Percentiles rank a stretch among this genome's conserved stretches.
phyloP scores from a whole-genome alignment of 768 basidiomycete species.

The Dentipellis sp. region DNA sequence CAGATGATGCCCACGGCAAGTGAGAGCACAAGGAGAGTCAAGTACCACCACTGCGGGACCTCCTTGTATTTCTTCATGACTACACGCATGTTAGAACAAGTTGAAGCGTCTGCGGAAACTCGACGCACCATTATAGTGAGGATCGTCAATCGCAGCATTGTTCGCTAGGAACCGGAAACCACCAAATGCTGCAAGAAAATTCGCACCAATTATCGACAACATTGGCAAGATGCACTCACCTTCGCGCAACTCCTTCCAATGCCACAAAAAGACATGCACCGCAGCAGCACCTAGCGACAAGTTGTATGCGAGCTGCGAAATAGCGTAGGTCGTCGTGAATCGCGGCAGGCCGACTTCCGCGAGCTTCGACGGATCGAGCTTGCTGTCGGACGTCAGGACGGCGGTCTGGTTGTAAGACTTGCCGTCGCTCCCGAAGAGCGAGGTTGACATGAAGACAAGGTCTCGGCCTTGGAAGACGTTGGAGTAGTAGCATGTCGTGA shows the following conservation, averaged over 20 bases:
- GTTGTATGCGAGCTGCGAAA: constrained; percentile 42
- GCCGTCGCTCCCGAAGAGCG: constrained; percentile 30
- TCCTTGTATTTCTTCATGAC: constrained; percentile 44
- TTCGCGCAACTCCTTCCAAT: constrained; percentile 38
- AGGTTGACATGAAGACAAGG: constrained; percentile 39
- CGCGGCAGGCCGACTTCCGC: constrained; percentile 21
- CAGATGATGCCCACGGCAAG: constrained; percentile 40
- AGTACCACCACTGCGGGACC: constrained; percentile 47
- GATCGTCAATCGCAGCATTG: constrained; percentile 36
- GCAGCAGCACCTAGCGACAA: constrained; percentile 40
- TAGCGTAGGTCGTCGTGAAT: constrained; percentile 37
- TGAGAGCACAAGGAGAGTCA: constrained; percentile 32
- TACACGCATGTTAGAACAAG: constrained; percentile 7
- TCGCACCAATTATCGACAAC: neutral
- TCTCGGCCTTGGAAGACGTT: constrained; percentile 37
- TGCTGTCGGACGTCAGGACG: constrained; percentile 30
- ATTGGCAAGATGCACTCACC: constrained; percentile 19
- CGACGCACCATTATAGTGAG: constrained; percentile 36
- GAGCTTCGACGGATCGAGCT: constrained; percentile 24
- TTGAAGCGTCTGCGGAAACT: neutral
- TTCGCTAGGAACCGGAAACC: constrained; percentile 29
- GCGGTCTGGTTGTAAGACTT: constrained; percentile 32
- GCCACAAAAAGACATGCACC: constrained; percentile 40
- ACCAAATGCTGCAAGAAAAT: constrained; percentile 27
- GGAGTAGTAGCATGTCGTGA: constrained; percentile 33